Conservation (phyloP, 768 basidiomycete species). For the Suillus weaverae region DNA sequence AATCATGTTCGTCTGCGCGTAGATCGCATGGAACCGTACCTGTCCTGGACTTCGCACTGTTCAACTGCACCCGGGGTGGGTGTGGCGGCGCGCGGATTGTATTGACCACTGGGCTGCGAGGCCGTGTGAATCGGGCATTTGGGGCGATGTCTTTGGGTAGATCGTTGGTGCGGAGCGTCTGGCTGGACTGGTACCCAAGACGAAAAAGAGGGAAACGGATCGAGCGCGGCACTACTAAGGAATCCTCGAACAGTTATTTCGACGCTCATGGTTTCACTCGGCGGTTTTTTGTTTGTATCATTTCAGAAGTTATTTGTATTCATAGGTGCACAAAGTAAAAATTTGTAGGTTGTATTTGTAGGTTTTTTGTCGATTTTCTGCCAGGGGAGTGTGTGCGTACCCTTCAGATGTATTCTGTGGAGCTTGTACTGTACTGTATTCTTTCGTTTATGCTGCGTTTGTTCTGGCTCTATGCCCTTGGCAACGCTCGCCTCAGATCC, state of each 20-base stretch:
- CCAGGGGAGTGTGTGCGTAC: not conserved
- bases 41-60: slow-evolving; percentile 41
- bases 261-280: too few species aligned
- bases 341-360: not conserved
- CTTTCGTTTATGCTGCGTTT: not conserved
- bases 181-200: not conserved
- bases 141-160: not conserved
- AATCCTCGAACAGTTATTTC: not conserved
- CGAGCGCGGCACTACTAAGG: not conserved
- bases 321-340: not conserved
- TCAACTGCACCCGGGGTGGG: slow-evolving; percentile 40
- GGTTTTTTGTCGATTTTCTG: not conserved
- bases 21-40: slow-evolving; percentile 43
- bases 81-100: slow-evolving; percentile 36
- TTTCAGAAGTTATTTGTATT: not conserved
- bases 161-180: not conserved
- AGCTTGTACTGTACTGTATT: not conserved
- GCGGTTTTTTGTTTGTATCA: not conserved
- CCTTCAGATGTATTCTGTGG: not conserved
- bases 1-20: slow-evolving; percentile 16
- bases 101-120: not conserved
- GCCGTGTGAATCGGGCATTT: not conserved
- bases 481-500: not conserved
- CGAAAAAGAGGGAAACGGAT: not conserved
- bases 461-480: not conserved